Conservation (phyloP, 1,284 basidiomycete genomes). For the Coriolopsis trogii region DNA sequence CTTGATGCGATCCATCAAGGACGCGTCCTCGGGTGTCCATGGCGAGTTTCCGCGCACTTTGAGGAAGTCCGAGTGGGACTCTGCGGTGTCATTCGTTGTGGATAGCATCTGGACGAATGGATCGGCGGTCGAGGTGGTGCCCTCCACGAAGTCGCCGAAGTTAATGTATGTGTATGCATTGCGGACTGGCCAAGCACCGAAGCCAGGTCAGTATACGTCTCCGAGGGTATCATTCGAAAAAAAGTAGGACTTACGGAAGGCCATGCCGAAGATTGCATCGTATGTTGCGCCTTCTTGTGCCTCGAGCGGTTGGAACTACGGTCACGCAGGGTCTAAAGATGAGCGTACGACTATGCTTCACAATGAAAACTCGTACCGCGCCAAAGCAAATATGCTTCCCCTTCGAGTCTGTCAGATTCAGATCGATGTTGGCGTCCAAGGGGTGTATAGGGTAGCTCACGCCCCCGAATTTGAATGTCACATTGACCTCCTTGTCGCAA, state of each 20-base stretch:
- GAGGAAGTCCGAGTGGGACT: conserved; percentile 37
- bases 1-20: conserved; percentile 6
- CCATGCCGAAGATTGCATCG: conserved; percentile 38
- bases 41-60: conserved; percentile 26
- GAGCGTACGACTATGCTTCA: neutral
- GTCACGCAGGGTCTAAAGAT: neutral
- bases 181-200: conserved; percentile 34
- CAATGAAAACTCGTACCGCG: conserved; percentile 19
- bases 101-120: conserved; percentile 40
- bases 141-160: conserved; percentile 41
- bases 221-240: neutral
- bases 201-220: neutral
- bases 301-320: conserved; percentile 33
- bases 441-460: conserved; percentile 58
- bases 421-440: conserved; percentile 43
- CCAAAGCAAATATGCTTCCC: conserved; percentile 28
- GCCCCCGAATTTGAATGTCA: conserved; percentile 59
- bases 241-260: conserved; percentile 33
- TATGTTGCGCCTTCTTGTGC: conserved; percentile 23
- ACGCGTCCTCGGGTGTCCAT: conserved; percentile 3
- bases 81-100: conserved; percentile 31
- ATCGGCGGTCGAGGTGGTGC: conserved; percentile 25
- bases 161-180: conserved; percentile 39
- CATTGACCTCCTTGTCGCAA: conserved; percentile 57
- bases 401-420: conserved; percentile 22